phyloP scores from a whole-genome alignment of 2,329 filamentous ascomycete species.

The Neoscytalidium dimidiatum region DNA sequence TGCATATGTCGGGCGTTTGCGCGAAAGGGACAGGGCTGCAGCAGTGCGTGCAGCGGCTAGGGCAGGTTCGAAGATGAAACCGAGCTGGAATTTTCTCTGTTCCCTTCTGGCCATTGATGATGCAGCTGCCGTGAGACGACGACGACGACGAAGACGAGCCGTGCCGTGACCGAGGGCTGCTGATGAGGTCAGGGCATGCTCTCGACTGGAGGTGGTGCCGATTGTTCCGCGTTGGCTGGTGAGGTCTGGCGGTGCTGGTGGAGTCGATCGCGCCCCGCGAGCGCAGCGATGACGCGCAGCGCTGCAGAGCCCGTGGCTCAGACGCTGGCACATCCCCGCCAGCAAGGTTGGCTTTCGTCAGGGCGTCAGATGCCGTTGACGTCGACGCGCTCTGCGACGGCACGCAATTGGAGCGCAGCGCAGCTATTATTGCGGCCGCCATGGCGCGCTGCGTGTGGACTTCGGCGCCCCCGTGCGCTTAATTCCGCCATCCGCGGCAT shows the following conservation, averaged over 20 bases:
- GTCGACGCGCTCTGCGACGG: background rate
- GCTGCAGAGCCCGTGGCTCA: constrained; percentile 1
- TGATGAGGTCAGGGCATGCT: background rate
- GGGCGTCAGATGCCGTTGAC: constrained; percentile 9
- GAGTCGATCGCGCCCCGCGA: constrained; percentile 8
- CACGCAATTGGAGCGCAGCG: background rate
- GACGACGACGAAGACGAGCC: too few relatives aligned
- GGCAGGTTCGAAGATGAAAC: background rate
- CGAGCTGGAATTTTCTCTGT: background rate
- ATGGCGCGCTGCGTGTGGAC: background rate
- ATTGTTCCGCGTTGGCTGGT: background rate
- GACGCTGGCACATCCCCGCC: constrained; percentile 6
- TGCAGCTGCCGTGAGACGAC: too few relatives aligned
- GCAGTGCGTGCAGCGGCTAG: background rate
- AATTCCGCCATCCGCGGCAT: constrained; percentile 10
- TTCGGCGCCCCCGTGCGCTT: background rate
- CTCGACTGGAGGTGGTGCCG: background rate
- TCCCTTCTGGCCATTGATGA: background rate
- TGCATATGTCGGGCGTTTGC: constrained; percentile 4
- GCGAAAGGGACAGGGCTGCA: constrained; percentile 9
- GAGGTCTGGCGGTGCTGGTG: background rate
- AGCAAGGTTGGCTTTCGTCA: constrained; percentile 1
- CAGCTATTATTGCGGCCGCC: too few relatives aligned
- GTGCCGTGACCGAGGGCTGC: background rate
- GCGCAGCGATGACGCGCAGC: constrained; percentile 13